Conservation (phyloP, 192 early-diverging fungal genomes). For the Allomyces arbusculus region DNA sequence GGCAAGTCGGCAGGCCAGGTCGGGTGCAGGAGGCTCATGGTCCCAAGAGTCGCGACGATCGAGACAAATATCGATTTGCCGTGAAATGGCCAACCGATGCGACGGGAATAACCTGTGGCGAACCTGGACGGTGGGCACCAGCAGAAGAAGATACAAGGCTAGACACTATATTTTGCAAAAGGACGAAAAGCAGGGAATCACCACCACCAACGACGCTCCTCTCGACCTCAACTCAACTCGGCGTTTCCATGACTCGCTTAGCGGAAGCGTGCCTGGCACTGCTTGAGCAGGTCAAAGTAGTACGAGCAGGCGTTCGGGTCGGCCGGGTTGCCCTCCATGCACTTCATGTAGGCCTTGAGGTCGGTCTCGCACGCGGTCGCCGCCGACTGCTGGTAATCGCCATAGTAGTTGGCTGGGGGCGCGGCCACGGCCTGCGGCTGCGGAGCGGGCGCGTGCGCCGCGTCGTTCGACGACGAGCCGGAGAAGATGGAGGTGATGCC, state of each 20-base stretch:
- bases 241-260: neutral
- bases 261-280: constrained; percentile 37
- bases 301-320: constrained; percentile 70
- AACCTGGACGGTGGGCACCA: no score
- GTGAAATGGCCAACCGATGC: no score
- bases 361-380: constrained; percentile 38
- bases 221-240: no score
- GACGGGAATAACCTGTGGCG: no score
- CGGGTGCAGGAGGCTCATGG: no score
- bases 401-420: neutral
- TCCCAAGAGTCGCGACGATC: no score
- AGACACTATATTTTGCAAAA: no score
- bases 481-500: constrained; percentile 19
- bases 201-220: no score
- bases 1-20: no score
- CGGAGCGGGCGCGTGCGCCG: constrained; percentile 4
- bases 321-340: constrained; percentile 60
- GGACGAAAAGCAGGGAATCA: no score
- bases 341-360: constrained; percentile 65
- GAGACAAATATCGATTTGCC: no score
- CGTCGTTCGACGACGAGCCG: constrained; percentile 6
- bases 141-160: no score
- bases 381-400: neutral
- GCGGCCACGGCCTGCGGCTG: constrained; percentile 3
- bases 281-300: constrained; percentile 78